A percentile compares a stretch with the other conserved stretches of the same genome.
Evolutionary conservation across 2,329 filamentous ascomycete genomes (phyloP).

Genomic region (Coccinonectria pachysandricola): DNA sequence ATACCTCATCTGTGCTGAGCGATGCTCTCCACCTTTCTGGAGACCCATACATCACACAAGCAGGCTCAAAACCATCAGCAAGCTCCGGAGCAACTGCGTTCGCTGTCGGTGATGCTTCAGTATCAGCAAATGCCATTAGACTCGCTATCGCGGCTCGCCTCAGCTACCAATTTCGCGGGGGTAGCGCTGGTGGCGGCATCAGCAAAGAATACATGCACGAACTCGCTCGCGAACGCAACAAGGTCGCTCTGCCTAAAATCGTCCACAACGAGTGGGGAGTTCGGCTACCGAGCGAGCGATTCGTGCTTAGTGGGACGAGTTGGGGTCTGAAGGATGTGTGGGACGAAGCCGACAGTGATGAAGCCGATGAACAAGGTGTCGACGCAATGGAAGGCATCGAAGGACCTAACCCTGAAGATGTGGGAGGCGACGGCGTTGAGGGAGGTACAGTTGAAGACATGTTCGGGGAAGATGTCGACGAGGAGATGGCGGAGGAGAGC

Average conservation of each 20-base stretch:
- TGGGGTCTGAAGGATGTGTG: slow-evolving; percentile 55
- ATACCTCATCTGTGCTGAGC: slow-evolving; percentile 60
- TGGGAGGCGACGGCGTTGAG: slow-evolving; percentile 37
- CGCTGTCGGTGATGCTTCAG: slow-evolving; percentile 41
- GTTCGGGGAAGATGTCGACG: slow-evolving; percentile 43
- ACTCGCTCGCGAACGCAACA: slow-evolving; percentile 62
- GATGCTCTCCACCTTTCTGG: slow-evolving; percentile 60
- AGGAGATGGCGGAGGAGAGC: slow-evolving; percentile 43
- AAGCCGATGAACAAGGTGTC: slow-evolving; percentile 31
- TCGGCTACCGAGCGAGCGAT: slow-evolving; percentile 55
- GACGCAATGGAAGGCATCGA: slow-evolving; percentile 42
- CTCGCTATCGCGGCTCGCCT: slow-evolving; percentile 62
- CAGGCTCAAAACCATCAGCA: slow-evolving; percentile 41
- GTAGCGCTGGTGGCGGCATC: slow-evolving; percentile 41
- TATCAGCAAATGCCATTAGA: slow-evolving; percentile 57
- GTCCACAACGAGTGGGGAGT: slow-evolving; percentile 58
- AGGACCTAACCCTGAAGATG: slow-evolving; percentile 30
- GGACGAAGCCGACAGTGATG: slow-evolving; percentile 37
- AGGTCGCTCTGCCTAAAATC: slow-evolving; percentile 52
- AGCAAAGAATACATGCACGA: slow-evolving; percentile 70
- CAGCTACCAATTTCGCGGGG: slow-evolving; percentile 56
- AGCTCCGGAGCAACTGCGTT: slow-evolving; percentile 38
- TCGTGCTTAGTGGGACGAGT: slow-evolving; percentile 54
- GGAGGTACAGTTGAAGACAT: slow-evolving; percentile 44
- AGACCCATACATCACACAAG: slow-evolving; percentile 55